Evolutionary conservation across 352 stramenopile species (phyloP).

Genomic region (Globisporangium parvum): DNA sequence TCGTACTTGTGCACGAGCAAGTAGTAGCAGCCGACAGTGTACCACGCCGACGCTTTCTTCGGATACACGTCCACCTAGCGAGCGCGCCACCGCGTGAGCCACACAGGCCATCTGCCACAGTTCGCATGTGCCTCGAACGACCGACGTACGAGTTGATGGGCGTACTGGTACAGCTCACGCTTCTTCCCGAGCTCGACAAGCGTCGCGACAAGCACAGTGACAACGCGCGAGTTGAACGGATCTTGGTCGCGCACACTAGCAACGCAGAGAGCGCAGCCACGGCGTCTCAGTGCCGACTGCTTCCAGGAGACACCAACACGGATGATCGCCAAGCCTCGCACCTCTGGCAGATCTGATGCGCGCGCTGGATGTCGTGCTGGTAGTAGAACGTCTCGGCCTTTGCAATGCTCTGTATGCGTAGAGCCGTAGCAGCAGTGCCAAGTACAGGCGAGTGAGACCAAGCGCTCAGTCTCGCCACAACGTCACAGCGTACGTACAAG

Average conservation of each 20-base stretch:
- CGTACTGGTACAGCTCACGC: conserved; percentile 93
- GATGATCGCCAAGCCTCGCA: no score
- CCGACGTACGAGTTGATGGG: conserved; percentile 88
- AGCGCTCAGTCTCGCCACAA: background rate
- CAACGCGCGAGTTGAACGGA: conserved; percentile 77
- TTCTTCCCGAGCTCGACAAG: conserved; percentile 92
- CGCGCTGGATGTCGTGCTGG: conserved; percentile 78
- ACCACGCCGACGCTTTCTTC: conserved; percentile 92
- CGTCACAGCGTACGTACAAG: conserved; percentile 27
- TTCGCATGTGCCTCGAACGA: background rate
- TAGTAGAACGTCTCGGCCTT: conserved; percentile 83
- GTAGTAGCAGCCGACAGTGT: conserved; percentile 96
- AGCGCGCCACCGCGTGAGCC: background rate
- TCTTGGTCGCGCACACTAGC: conserved; percentile 61
- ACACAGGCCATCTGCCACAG: no score
- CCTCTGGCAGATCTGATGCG: conserved; percentile 74
- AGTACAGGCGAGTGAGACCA: no score
- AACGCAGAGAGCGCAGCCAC: no score
- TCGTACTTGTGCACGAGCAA: conserved; percentile 92
- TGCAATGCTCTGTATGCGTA: conserved; percentile 43
- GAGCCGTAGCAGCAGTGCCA: background rate
- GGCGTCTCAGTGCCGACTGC: no score
- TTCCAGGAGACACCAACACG: no score
- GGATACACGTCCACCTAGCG: conserved; percentile 89
- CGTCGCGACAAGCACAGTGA: conserved; percentile 85